These are phyloP conservation scores for Blechomonas ayalai DNA, from an alignment of 208 protist species.

Conservation along the genomic window DNA sequence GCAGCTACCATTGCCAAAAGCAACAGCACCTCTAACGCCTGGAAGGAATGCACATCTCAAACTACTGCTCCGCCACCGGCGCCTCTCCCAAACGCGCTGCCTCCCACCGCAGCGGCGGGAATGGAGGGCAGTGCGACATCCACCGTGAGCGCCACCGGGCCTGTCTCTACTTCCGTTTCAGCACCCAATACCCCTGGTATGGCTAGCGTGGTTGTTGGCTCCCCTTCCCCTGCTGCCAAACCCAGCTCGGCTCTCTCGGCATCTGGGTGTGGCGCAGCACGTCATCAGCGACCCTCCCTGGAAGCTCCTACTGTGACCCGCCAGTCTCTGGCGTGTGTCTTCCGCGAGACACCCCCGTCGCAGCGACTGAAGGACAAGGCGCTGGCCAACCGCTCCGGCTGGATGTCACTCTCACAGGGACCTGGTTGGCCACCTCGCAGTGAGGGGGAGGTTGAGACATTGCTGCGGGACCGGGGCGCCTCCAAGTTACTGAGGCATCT, in stretches of 20 bases:
- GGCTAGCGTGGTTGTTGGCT: too few species aligned
- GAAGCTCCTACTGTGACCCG: slow-evolving; percentile 30
- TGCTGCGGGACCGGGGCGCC: slow-evolving; percentile 27
- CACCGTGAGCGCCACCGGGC: neutral
- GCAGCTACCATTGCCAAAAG: too few species aligned
- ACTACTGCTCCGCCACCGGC: slow-evolving; percentile 6
- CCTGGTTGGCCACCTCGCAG: slow-evolving; percentile 38
- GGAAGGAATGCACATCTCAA: too few species aligned
- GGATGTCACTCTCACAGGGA: slow-evolving; percentile 12
- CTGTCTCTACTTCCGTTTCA: neutral
- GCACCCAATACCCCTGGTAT: neutral
- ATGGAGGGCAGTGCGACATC: neutral
- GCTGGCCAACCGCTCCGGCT: slow-evolving; percentile 17
- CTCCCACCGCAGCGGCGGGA: slow-evolving; percentile 3
- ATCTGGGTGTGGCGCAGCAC: slow-evolving; percentile 3
- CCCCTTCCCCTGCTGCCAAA: slow-evolving; percentile 3
- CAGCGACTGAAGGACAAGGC: slow-evolving; percentile 17
- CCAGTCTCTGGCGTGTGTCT: slow-evolving; percentile 26
- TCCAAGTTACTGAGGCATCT: slow-evolving; percentile 59
- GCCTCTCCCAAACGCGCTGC: slow-evolving; percentile 3
- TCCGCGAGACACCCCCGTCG: slow-evolving; percentile 50
- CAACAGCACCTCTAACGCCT: too few species aligned
- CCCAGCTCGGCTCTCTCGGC: slow-evolving; percentile 15
- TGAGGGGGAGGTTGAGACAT: slow-evolving; percentile 20
- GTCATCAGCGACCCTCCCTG: slow-evolving; percentile 23